phyloP scores from a whole-genome alignment of 2,329 filamentous ascomycete species.

The Monosporascus sp. region DNA sequence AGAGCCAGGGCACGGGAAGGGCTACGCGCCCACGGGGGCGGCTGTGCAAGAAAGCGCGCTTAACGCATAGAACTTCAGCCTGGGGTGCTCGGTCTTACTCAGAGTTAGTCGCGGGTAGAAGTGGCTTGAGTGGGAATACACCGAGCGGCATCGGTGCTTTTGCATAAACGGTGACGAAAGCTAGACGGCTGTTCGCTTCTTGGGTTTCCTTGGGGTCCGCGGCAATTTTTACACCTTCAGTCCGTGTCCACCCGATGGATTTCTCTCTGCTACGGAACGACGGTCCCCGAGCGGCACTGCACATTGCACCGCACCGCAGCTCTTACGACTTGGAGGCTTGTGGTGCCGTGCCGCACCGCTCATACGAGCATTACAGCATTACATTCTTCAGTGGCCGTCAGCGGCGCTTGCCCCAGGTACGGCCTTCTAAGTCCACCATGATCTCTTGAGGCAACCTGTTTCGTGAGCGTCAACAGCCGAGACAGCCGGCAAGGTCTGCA shows the following conservation, averaged over 20 bases:
- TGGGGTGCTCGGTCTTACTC: background rate
- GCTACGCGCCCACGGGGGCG: conserved; percentile 11
- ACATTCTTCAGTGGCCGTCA: too few species aligned
- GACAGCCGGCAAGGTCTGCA: background rate
- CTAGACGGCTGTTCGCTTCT: background rate
- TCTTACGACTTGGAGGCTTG: background rate
- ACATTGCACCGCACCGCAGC: background rate
- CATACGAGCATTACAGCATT: too few species aligned
- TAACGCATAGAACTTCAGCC: background rate
- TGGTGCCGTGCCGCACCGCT: too few species aligned
- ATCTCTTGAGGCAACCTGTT: too few species aligned
- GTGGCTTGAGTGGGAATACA: background rate
- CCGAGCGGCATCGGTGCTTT: too few species aligned
- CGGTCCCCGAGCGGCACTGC: background rate
- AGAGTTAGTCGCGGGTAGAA: background rate
- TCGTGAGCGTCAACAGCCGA: too few species aligned
- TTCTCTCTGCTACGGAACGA: background rate
- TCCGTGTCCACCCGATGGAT: background rate
- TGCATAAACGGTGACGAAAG: background rate
- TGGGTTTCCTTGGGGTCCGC: background rate
- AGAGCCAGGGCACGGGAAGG: background rate
- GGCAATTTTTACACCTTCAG: background rate
- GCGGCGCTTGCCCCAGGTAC: too few species aligned
- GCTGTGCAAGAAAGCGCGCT: conserved; percentile 9
- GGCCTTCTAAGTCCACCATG: too few species aligned